Evolutionary conservation across 1,139 yeast genomes (phyloP), one percentile per base, ranked within the genome.

Genomic region (Zygosaccharomyces sapae): DNA sequence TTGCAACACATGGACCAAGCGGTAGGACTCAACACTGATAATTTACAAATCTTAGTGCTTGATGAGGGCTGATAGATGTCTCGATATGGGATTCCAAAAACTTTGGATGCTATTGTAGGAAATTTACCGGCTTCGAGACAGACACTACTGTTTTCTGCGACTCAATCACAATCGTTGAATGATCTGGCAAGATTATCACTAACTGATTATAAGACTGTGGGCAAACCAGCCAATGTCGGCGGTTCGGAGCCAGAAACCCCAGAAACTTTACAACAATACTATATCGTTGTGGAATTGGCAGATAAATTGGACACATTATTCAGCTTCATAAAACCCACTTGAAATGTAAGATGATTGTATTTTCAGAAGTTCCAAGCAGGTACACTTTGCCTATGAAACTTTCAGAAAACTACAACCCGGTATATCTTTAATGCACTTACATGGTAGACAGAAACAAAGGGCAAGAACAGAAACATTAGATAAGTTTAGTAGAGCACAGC

Each of bases 31-130:
- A 95, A 87, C 57, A 71, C 87, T 5, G 73, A 83, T 19, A 89
- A 88, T 61, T 69, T 92, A 50, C 95, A 90, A 66, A 77, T 85
- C 57, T 70, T 92, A 43, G 94, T 92, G 0, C 70, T 92, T 47
- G 99, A 92, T 66, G 99, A 92, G 68, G n/a, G 98, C 98, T 0
- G 99, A 92, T 65, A 75, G 98, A 57, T 88, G 95, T 62, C 72
- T 92, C 56, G 99, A 92, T 68, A 88, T 92, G 96, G 98, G 98
- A 5, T 92, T 92, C 74, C 85, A 83, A 63, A 82, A 82, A 87
- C 95, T 41, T 70, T 92, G 47, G 97, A 94, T 66, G 85, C 84
- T 43, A 92, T 92, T 47, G 71, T 92, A 22, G 80, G 82, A 41
- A 92, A 87, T 63, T 71, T 92, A 51, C 96, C 97, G 1, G 78